phyloP scores from a whole-genome alignment of 1,284 basidiomycete species.

The Ganoderma resinaceum region DNA sequence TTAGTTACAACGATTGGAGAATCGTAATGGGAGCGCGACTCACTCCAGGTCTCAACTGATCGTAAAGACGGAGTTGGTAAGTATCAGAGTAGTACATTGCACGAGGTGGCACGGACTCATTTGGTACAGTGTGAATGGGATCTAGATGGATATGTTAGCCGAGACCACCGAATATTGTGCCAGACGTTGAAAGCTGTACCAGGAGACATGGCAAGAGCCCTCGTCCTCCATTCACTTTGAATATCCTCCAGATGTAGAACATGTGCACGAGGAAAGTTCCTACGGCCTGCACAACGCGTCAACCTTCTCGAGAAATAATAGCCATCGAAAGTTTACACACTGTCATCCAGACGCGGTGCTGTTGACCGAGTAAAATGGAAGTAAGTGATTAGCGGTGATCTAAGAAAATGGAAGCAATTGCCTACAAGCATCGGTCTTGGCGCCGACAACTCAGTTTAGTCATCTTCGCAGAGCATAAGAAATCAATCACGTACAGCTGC shows the following conservation, averaged over 20 bases:
- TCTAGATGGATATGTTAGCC: not conserved
- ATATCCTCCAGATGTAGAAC: conserved; percentile 3
- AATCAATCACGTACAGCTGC: not conserved
- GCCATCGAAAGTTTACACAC: not conserved
- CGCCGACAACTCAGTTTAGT: too few species aligned
- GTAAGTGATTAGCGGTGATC: not conserved
- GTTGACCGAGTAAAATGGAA: not conserved
- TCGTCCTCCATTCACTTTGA: too few species aligned
- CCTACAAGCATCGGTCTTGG: not conserved
- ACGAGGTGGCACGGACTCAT: not conserved
- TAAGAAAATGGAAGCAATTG: not conserved
- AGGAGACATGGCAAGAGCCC: not conserved
- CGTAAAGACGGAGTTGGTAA: not conserved
- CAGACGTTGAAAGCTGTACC: not conserved
- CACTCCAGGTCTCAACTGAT: conserved; percentile 1
- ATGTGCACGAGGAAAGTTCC: not conserved
- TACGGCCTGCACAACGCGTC: not conserved
- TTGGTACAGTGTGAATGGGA: not conserved
- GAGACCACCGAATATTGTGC: not conserved
- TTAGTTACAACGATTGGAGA: too few species aligned
- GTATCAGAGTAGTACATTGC: not conserved
- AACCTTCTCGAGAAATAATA: too few species aligned
- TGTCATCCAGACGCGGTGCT: not conserved
- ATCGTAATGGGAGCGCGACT: not conserved
- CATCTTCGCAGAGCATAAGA: not conserved